Conservation (phyloP, 345 rosid genomes). For the Zanthoxylum bungeanum region DNA sequence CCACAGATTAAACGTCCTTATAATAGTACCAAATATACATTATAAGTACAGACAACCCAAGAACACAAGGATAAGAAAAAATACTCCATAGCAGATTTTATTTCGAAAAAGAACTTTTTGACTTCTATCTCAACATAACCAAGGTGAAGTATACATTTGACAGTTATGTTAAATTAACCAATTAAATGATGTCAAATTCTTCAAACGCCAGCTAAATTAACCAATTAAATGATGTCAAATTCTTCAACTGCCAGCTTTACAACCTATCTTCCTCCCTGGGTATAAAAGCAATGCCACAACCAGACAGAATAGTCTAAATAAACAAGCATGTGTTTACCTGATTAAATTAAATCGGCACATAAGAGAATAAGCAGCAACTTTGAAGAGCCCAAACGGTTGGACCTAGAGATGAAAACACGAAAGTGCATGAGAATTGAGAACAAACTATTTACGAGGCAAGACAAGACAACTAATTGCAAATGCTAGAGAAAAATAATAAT, state of each 20-base stretch:
- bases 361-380: constrained; percentile 1
- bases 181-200: too few species aligned
- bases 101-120: background rate
- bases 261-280: background rate
- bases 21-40: background rate
- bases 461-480: background rate
- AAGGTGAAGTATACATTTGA: background rate
- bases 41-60: background rate
- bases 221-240: background rate
- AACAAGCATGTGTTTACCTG: background rate
- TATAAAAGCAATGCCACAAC: background rate
- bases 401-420: background rate
- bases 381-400: background rate
- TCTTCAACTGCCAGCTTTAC: background rate
- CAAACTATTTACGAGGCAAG: background rate
- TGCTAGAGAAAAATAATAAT: background rate
- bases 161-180: background rate
- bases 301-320: background rate
- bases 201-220: too few species aligned
- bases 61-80: too few species aligned
- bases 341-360: background rate
- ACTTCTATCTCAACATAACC: background rate
- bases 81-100: background rate
- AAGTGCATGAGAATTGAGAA: constrained; percentile 2
- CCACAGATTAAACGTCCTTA: background rate